phyloP scores from a whole-genome alignment of 768 basidiomycete species.

The Hortiboletus campestris region DNA sequence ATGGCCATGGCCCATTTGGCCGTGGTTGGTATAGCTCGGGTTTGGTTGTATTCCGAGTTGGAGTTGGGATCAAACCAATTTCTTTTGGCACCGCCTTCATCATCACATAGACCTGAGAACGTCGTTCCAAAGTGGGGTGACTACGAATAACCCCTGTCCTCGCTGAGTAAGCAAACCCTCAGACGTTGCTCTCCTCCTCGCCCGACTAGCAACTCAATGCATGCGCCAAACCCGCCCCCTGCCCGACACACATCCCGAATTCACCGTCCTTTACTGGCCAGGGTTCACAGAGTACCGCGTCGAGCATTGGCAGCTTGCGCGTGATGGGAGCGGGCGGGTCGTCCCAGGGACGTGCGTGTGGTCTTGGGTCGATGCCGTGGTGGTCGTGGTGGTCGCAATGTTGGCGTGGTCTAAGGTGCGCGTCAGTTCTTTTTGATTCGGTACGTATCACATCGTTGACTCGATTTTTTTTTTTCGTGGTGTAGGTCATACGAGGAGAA shows the following conservation, averaged over 20 bases:
- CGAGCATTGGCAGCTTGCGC: slow-evolving; percentile 48
- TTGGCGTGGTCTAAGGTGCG: neutral
- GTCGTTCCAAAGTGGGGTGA: too few relatives aligned
- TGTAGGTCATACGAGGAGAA: neutral
- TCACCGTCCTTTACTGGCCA: slow-evolving; percentile 44
- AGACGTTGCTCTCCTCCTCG: too few relatives aligned
- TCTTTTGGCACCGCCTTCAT: too few relatives aligned
- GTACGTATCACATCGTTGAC: slow-evolving; percentile 9
- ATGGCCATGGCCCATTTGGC: too few relatives aligned
- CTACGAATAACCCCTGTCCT: neutral
- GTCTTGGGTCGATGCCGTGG: slow-evolving; percentile 39
- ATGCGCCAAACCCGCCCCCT: slow-evolving; percentile 41
- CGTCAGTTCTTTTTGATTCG: neutral
- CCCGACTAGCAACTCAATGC: slow-evolving; percentile 25
- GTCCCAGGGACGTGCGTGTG: slow-evolving; percentile 31
- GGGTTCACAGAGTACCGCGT: slow-evolving; percentile 61
- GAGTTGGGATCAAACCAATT: too few relatives aligned
- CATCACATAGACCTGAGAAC: too few relatives aligned
- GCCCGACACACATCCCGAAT: slow-evolving; percentile 46
- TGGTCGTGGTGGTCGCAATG: slow-evolving; percentile 4
- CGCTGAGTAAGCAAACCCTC: neutral
- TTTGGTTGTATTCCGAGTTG: too few relatives aligned
- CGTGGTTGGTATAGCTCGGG: too few relatives aligned
- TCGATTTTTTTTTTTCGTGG: neutral
- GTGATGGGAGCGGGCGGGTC: slow-evolving; percentile 38